A percentile compares a stretch with the other conserved stretches of the same genome.
These are phyloP conservation scores for Petunia secreta DNA, from an alignment of 257 asterid genomes.

Conservation along the genomic window DNA sequence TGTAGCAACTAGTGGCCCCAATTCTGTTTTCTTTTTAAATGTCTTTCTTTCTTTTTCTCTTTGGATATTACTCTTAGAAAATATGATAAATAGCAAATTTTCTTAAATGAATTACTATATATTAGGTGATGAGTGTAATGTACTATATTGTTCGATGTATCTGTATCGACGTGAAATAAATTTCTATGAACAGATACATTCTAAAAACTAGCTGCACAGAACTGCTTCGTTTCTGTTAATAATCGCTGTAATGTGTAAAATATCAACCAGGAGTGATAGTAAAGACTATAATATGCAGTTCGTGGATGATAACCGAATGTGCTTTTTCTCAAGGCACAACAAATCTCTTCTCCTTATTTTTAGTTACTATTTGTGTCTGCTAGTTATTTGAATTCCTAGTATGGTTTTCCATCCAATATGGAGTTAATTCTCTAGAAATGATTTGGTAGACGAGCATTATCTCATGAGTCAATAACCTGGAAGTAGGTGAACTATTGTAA, in stretches of 20 bases:
- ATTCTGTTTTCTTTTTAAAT: no score
- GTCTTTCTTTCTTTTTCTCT: no score
- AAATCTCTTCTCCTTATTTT: slow-evolving; percentile 3
- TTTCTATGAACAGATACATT: neutral
- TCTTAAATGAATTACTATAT: no score
- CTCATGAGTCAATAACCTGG: neutral
- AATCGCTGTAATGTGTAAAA: neutral
- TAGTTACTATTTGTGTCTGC: neutral
- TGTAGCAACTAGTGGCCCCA: no score
- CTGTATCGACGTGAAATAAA: no score
- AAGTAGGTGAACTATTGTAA: slow-evolving; percentile 3
- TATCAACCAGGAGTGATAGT: neutral
- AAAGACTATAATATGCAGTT: neutral
- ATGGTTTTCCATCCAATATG: slow-evolving; percentile 11
- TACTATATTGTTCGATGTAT: no score
- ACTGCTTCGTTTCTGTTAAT: neutral
- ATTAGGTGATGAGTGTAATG: no score
- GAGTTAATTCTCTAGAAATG: neutral
- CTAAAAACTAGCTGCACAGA: slow-evolving; percentile 4
- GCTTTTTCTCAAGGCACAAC: slow-evolving; percentile 1
- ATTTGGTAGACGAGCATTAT: neutral
- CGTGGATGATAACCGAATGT: neutral
- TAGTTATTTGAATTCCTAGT: neutral
- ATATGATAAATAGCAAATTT: no score
- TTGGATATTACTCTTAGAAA: no score